These are phyloP conservation scores for Pseudoscleropodium purum DNA, from an alignment of 225 moss, liverwort and hornwort species.

Conservation along the genomic window DNA sequence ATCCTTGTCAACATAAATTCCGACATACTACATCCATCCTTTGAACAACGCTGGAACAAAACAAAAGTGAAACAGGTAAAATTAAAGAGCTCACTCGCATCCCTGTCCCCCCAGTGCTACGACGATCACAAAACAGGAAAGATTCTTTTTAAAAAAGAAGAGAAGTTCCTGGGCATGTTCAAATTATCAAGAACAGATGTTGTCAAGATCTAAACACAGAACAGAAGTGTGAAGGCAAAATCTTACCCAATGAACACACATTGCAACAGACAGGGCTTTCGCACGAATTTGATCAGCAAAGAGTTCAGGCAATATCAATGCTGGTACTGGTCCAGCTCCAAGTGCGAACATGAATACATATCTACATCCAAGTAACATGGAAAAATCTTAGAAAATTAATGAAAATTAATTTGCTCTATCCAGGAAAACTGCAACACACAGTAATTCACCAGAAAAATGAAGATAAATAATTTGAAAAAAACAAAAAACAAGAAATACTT, in stretches of 20 bases:
- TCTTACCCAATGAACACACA: conserved; percentile 88
- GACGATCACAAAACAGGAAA: neutral
- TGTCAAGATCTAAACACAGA: neutral
- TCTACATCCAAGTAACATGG: neutral
- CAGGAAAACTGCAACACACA: neutral
- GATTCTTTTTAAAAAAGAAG: rapidly evolving
- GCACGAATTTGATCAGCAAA: conserved; percentile 68
- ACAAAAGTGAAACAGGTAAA: neutral
- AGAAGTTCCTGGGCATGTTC: rapidly evolving
- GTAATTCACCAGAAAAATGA: neutral
- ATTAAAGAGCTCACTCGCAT: neutral
- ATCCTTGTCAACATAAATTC: neutral
- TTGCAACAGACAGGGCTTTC: conserved; percentile 73
- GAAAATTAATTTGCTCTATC: too few species aligned
- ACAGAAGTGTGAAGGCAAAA: neutral
- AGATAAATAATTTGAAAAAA: neutral
- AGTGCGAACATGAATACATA: conserved; percentile 89
- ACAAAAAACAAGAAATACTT: neutral
- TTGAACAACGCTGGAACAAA: neutral
- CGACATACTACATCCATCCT: too few species aligned
- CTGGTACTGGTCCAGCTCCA: conserved; percentile 87
- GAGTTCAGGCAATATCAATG: conserved; percentile 67
- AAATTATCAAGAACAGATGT: neutral
- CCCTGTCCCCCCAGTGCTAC: neutral
- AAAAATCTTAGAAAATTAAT: neutral